Conservation (phyloP, 352 stramenopile genomes). For the Globisporangium alternatum region DNA sequence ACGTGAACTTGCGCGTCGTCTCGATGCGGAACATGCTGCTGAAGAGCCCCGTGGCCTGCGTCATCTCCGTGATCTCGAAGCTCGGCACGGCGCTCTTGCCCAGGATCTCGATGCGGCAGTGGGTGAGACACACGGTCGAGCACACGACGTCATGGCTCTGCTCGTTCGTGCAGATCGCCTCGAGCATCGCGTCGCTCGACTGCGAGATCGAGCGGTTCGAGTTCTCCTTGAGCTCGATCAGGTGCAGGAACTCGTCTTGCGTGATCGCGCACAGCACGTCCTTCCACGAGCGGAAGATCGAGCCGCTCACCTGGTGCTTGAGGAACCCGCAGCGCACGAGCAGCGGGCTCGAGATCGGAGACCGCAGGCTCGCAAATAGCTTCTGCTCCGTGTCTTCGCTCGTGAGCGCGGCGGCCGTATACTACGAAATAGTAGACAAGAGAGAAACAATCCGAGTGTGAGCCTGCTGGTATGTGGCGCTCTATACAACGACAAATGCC, state of each 20-base stretch:
- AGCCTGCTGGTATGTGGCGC: not conserved
- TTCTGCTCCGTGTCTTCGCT: constrained; percentile 54
- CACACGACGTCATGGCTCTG: constrained; percentile 46
- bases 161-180: constrained; percentile 48
- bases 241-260: constrained; percentile 66
- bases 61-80: constrained; percentile 74
- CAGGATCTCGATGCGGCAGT: constrained; percentile 77
- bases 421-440: constrained; percentile 25
- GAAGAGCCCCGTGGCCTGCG: constrained; percentile 47
- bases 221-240: constrained; percentile 73
- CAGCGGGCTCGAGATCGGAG: constrained; percentile 64
- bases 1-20: constrained; percentile 64
- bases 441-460: not conserved
- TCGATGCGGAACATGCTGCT: constrained; percentile 66
- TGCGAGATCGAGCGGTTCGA: constrained; percentile 46
- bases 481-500: not conserved
- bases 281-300: constrained; percentile 74
- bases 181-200: constrained; percentile 61
- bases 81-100: constrained; percentile 58
- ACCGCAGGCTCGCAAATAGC: constrained; percentile 62
- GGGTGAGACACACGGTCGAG: constrained; percentile 52
- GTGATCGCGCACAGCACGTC: constrained; percentile 78
- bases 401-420: constrained; percentile 64
- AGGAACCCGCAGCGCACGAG: constrained; percentile 75
- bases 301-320: constrained; percentile 69